These are phyloP conservation scores for Marasmius oreades DNA, from an alignment of 1,284 basidiomycete species.

Conservation along the genomic window DNA sequence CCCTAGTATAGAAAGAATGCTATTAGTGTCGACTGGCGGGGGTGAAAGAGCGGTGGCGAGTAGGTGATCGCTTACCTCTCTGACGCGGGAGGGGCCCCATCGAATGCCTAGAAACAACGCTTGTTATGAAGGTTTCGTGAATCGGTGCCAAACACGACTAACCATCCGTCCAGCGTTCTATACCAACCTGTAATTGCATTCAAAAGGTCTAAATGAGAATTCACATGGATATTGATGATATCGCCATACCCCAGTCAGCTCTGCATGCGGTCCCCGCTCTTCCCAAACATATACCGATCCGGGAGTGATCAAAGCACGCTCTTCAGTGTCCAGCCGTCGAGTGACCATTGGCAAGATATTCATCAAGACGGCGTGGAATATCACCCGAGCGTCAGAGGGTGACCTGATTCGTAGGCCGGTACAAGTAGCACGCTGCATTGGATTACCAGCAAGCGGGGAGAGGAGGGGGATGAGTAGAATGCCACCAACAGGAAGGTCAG, in stretches of 20 bases:
- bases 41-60: neutral
- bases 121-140: neutral
- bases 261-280: slow-evolving; percentile 71
- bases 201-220: slow-evolving; percentile 3
- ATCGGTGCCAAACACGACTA: slow-evolving; percentile 2
- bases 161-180: slow-evolving; percentile 63
- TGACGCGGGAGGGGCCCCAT: slow-evolving; percentile 75
- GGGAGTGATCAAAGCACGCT: slow-evolving; percentile 54
- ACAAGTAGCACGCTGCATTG: slow-evolving; percentile 46
- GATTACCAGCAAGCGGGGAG: slow-evolving; percentile 14
- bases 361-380: slow-evolving; percentile 72
- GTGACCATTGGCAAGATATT: slow-evolving; percentile 71
- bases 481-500: slow-evolving; percentile 17
- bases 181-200: slow-evolving; percentile 64
- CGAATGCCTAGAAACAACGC: slow-evolving; percentile 50
- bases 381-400: slow-evolving; percentile 68
- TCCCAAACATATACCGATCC: slow-evolving; percentile 83
- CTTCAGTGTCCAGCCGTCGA: slow-evolving; percentile 71
- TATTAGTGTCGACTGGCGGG: slow-evolving; percentile 9
- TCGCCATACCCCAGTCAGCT: slow-evolving; percentile 59
- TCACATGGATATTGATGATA: neutral
- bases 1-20: slow-evolving; percentile 46
- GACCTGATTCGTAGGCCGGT: slow-evolving; percentile 48
- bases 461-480: slow-evolving; percentile 15
- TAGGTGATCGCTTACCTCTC: slow-evolving; percentile 53